These are phyloP conservation scores for Paralagenidium karlingii DNA, from an alignment of 352 stramenopile genomes.

Conservation along the genomic window DNA sequence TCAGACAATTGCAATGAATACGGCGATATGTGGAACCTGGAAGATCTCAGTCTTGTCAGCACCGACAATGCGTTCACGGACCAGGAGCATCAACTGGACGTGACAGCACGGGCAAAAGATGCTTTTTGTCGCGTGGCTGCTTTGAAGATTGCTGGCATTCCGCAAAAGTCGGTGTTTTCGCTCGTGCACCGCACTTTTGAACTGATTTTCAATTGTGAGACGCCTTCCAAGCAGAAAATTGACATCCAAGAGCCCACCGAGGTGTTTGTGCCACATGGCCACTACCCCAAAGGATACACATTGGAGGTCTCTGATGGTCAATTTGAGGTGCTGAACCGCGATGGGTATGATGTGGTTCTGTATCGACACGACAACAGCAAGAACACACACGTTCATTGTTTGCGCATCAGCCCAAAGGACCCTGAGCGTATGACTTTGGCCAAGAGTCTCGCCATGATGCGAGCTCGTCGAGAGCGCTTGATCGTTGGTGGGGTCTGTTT, in stretches of 20 bases:
- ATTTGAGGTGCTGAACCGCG: constrained; percentile 24
- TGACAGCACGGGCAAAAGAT: constrained; percentile 4
- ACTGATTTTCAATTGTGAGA: constrained; percentile 16
- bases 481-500: too few relatives aligned
- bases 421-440: too few relatives aligned
- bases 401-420: too few relatives aligned
- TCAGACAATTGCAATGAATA: constrained; percentile 62
- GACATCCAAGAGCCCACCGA: constrained; percentile 15
- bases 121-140: constrained; percentile 60
- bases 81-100: constrained; percentile 11
- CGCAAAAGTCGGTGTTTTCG: constrained; percentile 41
- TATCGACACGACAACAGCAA: constrained; percentile 32
- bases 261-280: constrained; percentile 61
- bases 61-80: constrained; percentile 4
- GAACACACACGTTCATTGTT: constrained; percentile 5
- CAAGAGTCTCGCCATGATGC: too few relatives aligned
- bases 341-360: constrained; percentile 49
- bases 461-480: too few relatives aligned
- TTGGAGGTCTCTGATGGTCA: constrained; percentile 44
- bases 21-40: constrained; percentile 78
- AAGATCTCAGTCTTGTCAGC: constrained; percentile 78
- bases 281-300: constrained; percentile 54
- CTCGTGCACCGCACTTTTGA: constrained; percentile 38
- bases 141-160: constrained; percentile 48
- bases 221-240: constrained; percentile 8